These are phyloP conservation scores for Myxozyma mucilagina DNA, from an alignment of 805 yeast species.

Conservation along the genomic window DNA sequence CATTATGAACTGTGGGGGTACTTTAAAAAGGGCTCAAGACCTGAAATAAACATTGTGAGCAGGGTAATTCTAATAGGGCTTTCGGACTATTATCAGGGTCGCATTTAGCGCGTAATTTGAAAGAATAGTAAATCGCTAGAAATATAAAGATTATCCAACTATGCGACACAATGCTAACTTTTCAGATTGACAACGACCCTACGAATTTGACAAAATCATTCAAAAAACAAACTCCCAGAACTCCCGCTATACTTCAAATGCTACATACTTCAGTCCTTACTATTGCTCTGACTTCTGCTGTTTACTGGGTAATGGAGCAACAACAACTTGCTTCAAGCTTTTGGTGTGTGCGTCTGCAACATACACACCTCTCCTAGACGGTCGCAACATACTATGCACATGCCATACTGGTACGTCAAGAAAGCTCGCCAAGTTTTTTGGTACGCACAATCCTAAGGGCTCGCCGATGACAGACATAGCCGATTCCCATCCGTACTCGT, in stretches of 20 bases:
- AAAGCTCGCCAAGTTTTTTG: slow-evolving; percentile 14
- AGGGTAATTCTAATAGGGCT: no score
- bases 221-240: not conserved
- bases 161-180: not conserved
- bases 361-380: slow-evolving; percentile 27
- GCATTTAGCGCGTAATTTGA: no score
- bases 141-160: not conserved
- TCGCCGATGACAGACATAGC: slow-evolving; percentile 47
- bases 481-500: slow-evolving; percentile 74
- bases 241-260: not conserved
- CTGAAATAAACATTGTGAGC: not conserved
- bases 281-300: not conserved
- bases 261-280: not conserved
- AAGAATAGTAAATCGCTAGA: no score
- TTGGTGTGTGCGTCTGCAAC: slow-evolving; percentile 16
- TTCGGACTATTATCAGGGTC: no score
- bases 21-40: not conserved
- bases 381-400: slow-evolving; percentile 13
- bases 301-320: slow-evolving; percentile 9
- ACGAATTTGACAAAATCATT: not conserved
- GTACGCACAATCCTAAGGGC: slow-evolving; percentile 39
- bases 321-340: slow-evolving; percentile 24
- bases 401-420: slow-evolving; percentile 19
- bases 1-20: not conserved
- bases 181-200: not conserved